Percentiles rank a stretch among this genome's conserved stretches.
phyloP scores from a whole-genome alignment of 73 alveolate genomes.

The Tetrahymena malaccensis region DNA sequence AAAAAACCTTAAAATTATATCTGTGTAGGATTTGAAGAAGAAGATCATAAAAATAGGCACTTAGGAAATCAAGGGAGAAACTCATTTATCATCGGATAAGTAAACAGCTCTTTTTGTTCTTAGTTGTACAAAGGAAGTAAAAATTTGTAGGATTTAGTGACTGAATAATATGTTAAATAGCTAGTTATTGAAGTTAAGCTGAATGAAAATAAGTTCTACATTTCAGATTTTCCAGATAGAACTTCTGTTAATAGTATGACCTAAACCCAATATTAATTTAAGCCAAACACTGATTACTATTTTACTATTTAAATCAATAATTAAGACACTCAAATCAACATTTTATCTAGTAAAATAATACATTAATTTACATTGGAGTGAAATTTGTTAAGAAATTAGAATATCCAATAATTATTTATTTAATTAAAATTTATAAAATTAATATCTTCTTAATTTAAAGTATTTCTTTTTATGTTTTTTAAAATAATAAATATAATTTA shows the following conservation, averaged over 20 bases:
- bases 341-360: background rate
- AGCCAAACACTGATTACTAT: background rate
- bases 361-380: background rate
- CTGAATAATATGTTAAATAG: background rate
- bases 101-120: background rate
- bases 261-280: background rate
- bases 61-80: background rate
- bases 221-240: background rate
- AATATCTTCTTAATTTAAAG: too few species aligned
- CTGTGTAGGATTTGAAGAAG: background rate
- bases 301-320: background rate
- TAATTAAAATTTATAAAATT: too few species aligned
- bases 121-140: background rate
- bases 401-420: too few species aligned
- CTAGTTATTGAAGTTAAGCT: background rate
- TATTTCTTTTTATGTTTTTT: too few species aligned
- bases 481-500: too few species aligned
- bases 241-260: background rate
- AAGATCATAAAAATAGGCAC: background rate
- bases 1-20: background rate
- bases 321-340: background rate
- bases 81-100: background rate
- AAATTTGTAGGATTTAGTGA: background rate
- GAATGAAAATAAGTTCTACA: background rate
- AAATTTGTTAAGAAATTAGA: background rate